Evolutionary conservation across 148 eudicot species (phyloP).

Genomic region (Vaccinium darrowii): DNA sequence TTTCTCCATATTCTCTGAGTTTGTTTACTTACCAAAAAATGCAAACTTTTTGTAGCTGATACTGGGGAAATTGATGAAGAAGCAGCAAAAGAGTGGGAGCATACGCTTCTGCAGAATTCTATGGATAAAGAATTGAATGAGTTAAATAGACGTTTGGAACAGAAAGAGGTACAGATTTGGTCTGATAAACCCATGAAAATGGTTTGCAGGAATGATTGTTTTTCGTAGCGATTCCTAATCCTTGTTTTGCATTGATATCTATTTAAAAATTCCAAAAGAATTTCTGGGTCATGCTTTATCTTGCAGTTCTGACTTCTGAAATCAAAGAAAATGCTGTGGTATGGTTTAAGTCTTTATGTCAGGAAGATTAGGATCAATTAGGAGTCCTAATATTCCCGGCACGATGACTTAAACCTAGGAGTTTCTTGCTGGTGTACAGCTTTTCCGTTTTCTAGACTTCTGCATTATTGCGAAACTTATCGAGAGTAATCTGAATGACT

Average conservation of each 20-base stretch:
- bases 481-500: background rate
- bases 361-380: background rate
- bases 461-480: background rate
- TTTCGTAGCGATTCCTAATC: background rate
- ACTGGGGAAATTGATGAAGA: constrained; percentile 85
- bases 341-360: background rate
- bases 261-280: background rate
- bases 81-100: constrained; percentile 97
- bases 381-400: too few relatives aligned
- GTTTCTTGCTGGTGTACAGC: background rate
- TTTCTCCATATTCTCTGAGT: background rate
- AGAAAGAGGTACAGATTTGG: constrained; percentile 69
- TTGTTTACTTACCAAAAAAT: constrained; percentile 3
- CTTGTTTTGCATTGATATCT: background rate
- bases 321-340: background rate
- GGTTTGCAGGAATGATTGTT: background rate
- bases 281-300: background rate
- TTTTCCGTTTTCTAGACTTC: constrained; percentile 1
- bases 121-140: constrained; percentile 94
- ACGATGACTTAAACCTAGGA: background rate
- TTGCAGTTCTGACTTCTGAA: background rate
- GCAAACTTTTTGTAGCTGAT: constrained; percentile 53
- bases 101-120: constrained; percentile 78
- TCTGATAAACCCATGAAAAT: background rate
- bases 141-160: constrained; percentile 82